phyloP scores from a whole-genome alignment of 2,329 filamentous ascomycete genomes.

The Xylariaceae sp. region DNA sequence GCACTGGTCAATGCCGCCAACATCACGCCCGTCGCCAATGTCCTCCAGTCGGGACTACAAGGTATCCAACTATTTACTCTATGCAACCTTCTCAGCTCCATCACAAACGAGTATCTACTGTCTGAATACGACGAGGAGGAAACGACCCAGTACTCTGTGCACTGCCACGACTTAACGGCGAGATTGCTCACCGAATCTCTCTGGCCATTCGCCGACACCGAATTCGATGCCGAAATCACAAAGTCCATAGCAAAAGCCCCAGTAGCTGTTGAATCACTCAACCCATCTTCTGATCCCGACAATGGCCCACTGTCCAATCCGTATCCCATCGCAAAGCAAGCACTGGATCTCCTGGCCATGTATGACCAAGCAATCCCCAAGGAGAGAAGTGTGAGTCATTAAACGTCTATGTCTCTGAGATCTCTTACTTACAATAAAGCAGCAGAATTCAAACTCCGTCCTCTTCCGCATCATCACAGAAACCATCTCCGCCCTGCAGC shows the following conservation, averaged over 20 bases:
- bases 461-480: constrained; percentile 77
- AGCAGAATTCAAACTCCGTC: constrained; percentile 52
- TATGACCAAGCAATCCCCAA: constrained; percentile 64
- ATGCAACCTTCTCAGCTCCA: constrained; percentile 55
- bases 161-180: constrained; percentile 54
- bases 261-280: constrained; percentile 45
- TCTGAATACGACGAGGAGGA: constrained; percentile 54
- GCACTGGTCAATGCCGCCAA: constrained; percentile 52
- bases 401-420: background rate
- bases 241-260: constrained; percentile 50
- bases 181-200: constrained; percentile 53
- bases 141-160: constrained; percentile 44
- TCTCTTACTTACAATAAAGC: constrained; percentile 22
- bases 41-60: constrained; percentile 47
- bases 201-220: constrained; percentile 52
- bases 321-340: constrained; percentile 54
- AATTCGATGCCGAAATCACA: constrained; percentile 53
- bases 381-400: constrained; percentile 52
- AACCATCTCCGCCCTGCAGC: constrained; percentile 77
- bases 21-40: constrained; percentile 47
- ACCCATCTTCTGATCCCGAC: constrained; percentile 46
- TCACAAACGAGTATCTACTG: constrained; percentile 55
- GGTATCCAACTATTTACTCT: constrained; percentile 44
- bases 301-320: constrained; percentile 53
- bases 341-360: constrained; percentile 55